Conservation (phyloP, 805 yeast species). For the Barnettozyma botsteinii region DNA sequence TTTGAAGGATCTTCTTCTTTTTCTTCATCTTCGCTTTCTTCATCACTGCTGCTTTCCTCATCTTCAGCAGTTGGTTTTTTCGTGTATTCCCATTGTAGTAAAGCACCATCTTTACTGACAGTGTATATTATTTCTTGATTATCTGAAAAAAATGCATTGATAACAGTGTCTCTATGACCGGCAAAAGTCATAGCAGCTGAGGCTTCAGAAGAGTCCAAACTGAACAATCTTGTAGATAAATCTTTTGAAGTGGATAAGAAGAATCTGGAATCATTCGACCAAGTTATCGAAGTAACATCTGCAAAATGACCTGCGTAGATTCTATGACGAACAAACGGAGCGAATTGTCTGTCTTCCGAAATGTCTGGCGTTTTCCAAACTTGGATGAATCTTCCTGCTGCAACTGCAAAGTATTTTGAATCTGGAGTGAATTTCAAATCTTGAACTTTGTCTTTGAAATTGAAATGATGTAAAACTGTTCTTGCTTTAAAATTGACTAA, state of each 20-base stretch:
- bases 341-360: conserved; percentile 84
- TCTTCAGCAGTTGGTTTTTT: conserved; percentile 45
- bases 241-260: conserved; percentile 84
- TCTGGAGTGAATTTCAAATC: conserved; percentile 84
- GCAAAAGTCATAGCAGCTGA: conserved; percentile 80
- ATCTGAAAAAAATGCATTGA: conserved; percentile 81
- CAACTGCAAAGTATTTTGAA: conserved; percentile 82
- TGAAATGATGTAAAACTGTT: conserved; percentile 88
- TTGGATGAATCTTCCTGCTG: conserved; percentile 75
- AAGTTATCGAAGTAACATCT: conserved; percentile 68
- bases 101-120: conserved; percentile 89
- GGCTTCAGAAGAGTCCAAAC: conserved; percentile 63
- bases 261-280: conserved; percentile 91
- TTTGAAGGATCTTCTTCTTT: conserved; percentile 32
- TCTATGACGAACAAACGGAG: conserved; percentile 89
- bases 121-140: conserved; percentile 89
- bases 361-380: conserved; percentile 88
- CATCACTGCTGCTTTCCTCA: conserved; percentile 35
- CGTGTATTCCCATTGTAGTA: conserved; percentile 86
- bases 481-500: conserved; percentile 79
- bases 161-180: conserved; percentile 87
- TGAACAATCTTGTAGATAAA: conserved; percentile 80
- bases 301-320: conserved; percentile 90
- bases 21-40: conserved; percentile 36
- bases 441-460: conserved; percentile 72